These are phyloP conservation scores for Sanghuangporus weigelae DNA, from an alignment of 1,284 basidiomycete species.

Conservation along the genomic window DNA sequence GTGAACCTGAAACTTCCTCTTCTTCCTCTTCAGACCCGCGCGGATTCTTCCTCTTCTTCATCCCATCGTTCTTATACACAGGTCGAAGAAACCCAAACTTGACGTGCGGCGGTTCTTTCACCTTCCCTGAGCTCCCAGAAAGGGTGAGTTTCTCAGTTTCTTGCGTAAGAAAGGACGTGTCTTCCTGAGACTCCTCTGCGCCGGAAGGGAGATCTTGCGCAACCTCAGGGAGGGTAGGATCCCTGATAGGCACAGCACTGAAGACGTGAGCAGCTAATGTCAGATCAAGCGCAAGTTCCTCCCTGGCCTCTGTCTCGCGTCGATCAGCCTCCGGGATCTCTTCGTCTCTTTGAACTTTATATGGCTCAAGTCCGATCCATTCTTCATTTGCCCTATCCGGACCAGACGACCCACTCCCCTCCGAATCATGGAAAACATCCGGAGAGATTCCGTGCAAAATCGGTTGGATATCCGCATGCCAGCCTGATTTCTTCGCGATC, in stretches of 20 bases:
- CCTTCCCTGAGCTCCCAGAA: background rate
- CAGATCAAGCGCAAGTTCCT: slow-evolving; percentile 60
- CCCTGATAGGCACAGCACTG: slow-evolving; percentile 38
- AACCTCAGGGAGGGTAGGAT: background rate
- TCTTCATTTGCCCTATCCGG: background rate
- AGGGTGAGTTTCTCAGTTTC: slow-evolving; percentile 10
- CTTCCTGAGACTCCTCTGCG: slow-evolving; percentile 16
- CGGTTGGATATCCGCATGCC: slow-evolving; percentile 46
- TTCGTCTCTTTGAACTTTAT: slow-evolving; percentile 36
- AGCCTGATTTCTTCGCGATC: slow-evolving; percentile 39
- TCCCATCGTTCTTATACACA: slow-evolving; percentile 1
- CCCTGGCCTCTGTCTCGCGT: slow-evolving; percentile 48
- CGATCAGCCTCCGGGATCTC: slow-evolving; percentile 36
- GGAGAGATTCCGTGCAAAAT: slow-evolving; percentile 39
- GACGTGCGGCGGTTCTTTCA: slow-evolving; percentile 15
- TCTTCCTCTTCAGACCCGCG: slow-evolving; percentile 16
- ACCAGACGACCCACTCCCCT: too few relatives aligned
- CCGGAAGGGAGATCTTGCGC: slow-evolving; percentile 24
- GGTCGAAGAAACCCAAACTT: slow-evolving; percentile 14
- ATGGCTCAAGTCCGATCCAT: slow-evolving; percentile 29
- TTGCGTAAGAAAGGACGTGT: slow-evolving; percentile 2
- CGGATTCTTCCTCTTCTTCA: slow-evolving; percentile 3
- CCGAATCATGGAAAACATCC: slow-evolving; percentile 29
- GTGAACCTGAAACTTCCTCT: slow-evolving; percentile 1
- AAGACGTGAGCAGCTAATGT: slow-evolving; percentile 53